Base-by-base conservation (phyloP, 225 moss, liverwort and hornwort species). In the Polytrichum commune region DNA sequence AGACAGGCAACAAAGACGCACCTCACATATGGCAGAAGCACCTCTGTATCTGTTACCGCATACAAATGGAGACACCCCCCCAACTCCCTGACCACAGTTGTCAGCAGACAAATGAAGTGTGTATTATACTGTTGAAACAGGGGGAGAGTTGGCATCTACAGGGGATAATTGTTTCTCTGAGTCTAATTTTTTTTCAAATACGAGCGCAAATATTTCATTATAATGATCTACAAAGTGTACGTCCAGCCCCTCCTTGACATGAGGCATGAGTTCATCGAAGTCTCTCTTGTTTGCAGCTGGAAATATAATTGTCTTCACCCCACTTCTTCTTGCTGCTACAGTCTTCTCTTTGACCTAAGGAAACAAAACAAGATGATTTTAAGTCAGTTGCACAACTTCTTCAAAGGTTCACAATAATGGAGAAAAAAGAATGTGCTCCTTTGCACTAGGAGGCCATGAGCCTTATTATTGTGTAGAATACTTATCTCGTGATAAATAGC, bases 211-310 rank as follows among this genome's bases (percentile, higher is more conserved):
- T 63, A 97, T 92, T 70, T 97, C 94, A 61, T 83, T 84, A 53
- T 94, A 97, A 75, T 83, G 88, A 72, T 97, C 92, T 67, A 97
- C 96, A 80, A 97, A 97, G 79, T 94, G 88, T 29, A 92, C 96
- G 62, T 90, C 90, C 7, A 97, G 69, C 28, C 90, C 92, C 72
- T 91, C 92, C 74, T 88, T 92, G 65, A 97, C 94, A 81, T 94
- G 93, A 29, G 92, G 79, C 7, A 92, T 90, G 79, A 97, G 96
- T 78, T 97, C 96, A 4, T 92, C 86, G 64, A 74, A 97, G 76
- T 97, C 96, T 27, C 96, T 91, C 73, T 94, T 82, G 64, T 97
- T 97, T 7, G 83, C 96, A 69, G 65, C 53, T 8, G 96, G 96
- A 72, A 97, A 97, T 60, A 97, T 97, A 20, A 91, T 84, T n/a